A percentile compares a stretch with the other conserved stretches of the same genome.
Evolutionary conservation across 1,284 basidiomycete species (phyloP).

Genomic region (Inonotus hispidus): DNA sequence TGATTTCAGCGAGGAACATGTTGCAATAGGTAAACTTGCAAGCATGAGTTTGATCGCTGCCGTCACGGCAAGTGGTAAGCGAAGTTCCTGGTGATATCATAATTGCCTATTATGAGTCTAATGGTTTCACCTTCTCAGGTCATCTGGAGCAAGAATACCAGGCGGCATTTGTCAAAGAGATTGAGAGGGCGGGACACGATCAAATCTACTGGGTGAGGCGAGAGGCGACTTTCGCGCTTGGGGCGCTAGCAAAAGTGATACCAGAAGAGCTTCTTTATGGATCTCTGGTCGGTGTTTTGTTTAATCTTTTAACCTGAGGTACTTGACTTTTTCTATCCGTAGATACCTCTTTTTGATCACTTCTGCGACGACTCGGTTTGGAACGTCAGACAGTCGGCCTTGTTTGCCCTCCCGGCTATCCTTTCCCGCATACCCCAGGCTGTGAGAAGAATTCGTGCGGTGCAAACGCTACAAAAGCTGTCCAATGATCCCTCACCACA

Average conservation of each 20-base stretch:
- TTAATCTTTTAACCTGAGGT: not conserved
- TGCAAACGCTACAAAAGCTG: slow-evolving; percentile 58
- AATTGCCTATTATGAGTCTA: slow-evolving; percentile 10
- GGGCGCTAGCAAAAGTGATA: slow-evolving; percentile 82
- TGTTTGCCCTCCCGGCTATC: slow-evolving; percentile 82
- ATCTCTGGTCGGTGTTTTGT: slow-evolving; percentile 49
- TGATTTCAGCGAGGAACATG: slow-evolving; percentile 41
- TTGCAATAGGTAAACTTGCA: slow-evolving; percentile 81
- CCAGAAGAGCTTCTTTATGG: slow-evolving; percentile 62
- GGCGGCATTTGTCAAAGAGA: slow-evolving; percentile 72
- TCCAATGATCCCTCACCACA: slow-evolving; percentile 62
- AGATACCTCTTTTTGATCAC: slow-evolving; percentile 78
- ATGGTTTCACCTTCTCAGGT: slow-evolving; percentile 34
- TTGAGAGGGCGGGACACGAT: slow-evolving; percentile 76
- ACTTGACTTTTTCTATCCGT: slow-evolving; percentile 8
- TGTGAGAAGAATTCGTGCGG: slow-evolving; percentile 55
- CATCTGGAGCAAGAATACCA: slow-evolving; percentile 58
- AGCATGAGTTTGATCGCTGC: slow-evolving; percentile 93
- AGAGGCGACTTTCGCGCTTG: slow-evolving; percentile 87
- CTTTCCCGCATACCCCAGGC: slow-evolving; percentile 56
- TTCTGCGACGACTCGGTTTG: slow-evolving; percentile 70
- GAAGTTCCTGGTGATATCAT: slow-evolving; percentile 17
- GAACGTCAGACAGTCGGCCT: slow-evolving; percentile 87
- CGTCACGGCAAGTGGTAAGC: slow-evolving; percentile 67
- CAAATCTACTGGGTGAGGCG: slow-evolving; percentile 80